These are phyloP conservation scores for Kluyveromyces dobzhanskii DNA, from an alignment of 805 yeast genomes.

Conservation along the genomic window DNA sequence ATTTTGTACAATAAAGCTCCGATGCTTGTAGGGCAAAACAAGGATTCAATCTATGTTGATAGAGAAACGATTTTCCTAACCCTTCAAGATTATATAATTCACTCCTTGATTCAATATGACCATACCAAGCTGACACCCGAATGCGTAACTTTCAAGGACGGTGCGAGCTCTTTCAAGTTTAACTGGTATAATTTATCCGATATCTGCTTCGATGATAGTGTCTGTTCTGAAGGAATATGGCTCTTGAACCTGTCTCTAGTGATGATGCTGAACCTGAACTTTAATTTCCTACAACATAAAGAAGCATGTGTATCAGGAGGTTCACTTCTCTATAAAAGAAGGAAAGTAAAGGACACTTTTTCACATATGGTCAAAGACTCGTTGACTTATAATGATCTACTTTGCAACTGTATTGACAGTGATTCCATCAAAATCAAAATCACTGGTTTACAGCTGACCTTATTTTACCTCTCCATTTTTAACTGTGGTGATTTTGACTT, in stretches of 20 bases:
- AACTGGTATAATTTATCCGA: neutral
- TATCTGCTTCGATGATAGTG: neutral
- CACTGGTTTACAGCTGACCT: constrained; percentile 16
- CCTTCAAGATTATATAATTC: constrained; percentile 13
- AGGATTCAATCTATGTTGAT: constrained; percentile 3
- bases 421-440: constrained; percentile 5
- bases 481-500: constrained; percentile 4
- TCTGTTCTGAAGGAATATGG: constrained; percentile 11
- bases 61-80: constrained; percentile 3
- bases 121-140: constrained; percentile 7
- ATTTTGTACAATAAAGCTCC: constrained; percentile 27
- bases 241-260: constrained; percentile 12
- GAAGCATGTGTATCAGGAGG: neutral
- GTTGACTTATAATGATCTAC: constrained; percentile 11
- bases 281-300: constrained; percentile 1
- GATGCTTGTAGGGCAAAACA: constrained; percentile 15
- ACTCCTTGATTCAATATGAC: constrained; percentile 10
- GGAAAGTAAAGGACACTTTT: constrained; percentile 10
- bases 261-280: constrained; percentile 14
- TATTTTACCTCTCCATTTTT: constrained; percentile 10
- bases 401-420: constrained; percentile 12
- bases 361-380: constrained; percentile 12
- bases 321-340: constrained; percentile 16
- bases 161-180: neutral
- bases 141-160: constrained; percentile 3